Evolutionary conservation across 345 rosid species (phyloP).

Genomic region (Syzygium jambos): DNA sequence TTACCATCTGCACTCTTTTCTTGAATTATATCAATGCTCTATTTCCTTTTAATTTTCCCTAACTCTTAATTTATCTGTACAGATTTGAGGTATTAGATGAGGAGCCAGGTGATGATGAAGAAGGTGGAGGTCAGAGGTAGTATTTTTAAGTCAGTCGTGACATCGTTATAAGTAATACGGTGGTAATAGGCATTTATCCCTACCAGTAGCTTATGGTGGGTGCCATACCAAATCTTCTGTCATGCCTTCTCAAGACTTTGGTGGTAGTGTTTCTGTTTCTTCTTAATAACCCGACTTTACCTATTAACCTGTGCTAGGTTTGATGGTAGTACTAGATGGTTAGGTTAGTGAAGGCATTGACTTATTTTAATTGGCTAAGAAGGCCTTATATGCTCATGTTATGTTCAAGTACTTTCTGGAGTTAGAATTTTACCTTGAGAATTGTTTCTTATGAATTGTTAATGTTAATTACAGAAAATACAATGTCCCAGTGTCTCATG

Average conservation of each 20-base stretch:
- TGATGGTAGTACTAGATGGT: background rate
- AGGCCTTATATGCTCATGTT: background rate
- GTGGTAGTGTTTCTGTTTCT: background rate
- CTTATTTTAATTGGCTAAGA: background rate
- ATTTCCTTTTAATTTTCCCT: background rate
- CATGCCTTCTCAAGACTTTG: background rate
- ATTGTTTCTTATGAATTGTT: background rate
- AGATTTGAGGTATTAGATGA: slow-evolving; percentile 93
- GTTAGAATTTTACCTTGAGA: background rate
- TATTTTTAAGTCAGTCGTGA: background rate
- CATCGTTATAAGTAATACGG: background rate
- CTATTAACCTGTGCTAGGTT: background rate
- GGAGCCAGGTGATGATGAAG: slow-evolving; percentile 98
- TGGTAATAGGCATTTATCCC: background rate
- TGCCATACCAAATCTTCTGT: background rate
- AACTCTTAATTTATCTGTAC: slow-evolving; percentile 5
- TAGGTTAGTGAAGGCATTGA: background rate
- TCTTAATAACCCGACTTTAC: background rate
- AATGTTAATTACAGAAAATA: slow-evolving; percentile 48
- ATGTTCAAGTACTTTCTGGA: background rate
- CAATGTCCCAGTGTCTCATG: slow-evolving; percentile 68
- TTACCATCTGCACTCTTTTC: background rate
- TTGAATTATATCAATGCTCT: background rate
- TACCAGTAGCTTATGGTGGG: background rate
- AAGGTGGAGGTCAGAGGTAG: slow-evolving; percentile 71